These are phyloP conservation scores for Phaeosphaeria sp. DNA, from an alignment of 2,329 filamentous ascomycete genomes.

Conservation along the genomic window DNA sequence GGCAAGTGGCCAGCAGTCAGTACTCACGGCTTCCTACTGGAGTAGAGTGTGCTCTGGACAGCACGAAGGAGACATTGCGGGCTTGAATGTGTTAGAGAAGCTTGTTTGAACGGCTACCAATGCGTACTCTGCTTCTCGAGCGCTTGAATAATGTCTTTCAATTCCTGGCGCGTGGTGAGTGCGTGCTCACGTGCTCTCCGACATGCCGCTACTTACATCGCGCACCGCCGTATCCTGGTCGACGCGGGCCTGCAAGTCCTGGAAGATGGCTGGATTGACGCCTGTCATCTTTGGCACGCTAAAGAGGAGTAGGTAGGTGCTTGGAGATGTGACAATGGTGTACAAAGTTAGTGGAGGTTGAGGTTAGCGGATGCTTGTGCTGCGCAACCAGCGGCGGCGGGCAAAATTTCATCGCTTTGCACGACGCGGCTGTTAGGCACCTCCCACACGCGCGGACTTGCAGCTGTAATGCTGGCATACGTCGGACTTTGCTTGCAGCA, in stretches of 20 bases:
- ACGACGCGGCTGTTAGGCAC: background rate
- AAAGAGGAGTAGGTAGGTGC: background rate
- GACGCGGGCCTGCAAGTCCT: slow-evolving; percentile 84
- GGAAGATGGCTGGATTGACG: slow-evolving; percentile 83
- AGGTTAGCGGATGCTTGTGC: background rate
- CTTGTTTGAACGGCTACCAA: background rate
- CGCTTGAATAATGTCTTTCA: slow-evolving; percentile 79
- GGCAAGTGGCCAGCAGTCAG: background rate
- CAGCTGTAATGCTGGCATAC: background rate
- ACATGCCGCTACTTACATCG: slow-evolving; percentile 61
- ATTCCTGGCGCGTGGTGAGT: slow-evolving; percentile 59
- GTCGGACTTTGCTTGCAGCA: no score
- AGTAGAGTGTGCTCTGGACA: slow-evolving; percentile 90
- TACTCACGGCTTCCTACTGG: slow-evolving; percentile 67
- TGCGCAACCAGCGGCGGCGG: background rate
- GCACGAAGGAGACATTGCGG: slow-evolving; percentile 78
- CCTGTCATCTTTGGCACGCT: slow-evolving; percentile 48
- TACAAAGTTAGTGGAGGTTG: background rate
- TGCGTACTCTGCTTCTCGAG: slow-evolving; percentile 75
- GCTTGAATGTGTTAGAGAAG: slow-evolving; percentile 53
- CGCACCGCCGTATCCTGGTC: slow-evolving; percentile 84
- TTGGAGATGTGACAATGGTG: background rate
- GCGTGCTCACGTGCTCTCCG: slow-evolving; percentile 32
- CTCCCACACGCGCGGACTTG: background rate
- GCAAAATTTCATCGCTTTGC: background rate